Percentiles rank a stretch among this genome's conserved stretches.
Conservation (phyloP, 1,139 yeast genomes). For the Pichia norvegensis region DNA sequence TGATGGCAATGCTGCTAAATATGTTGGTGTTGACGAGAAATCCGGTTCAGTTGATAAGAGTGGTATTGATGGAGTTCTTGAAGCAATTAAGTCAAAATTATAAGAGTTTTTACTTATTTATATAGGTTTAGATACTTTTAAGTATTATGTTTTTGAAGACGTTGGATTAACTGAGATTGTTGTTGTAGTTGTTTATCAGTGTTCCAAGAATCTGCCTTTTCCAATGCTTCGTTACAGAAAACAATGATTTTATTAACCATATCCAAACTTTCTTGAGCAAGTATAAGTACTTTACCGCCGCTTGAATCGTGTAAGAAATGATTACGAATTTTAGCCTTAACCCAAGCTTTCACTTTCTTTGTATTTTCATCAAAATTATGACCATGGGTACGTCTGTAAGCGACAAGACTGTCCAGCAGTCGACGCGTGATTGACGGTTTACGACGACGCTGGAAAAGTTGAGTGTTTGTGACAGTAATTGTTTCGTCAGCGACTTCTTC, state of each 20-base stretch:
- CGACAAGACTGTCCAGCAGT: conserved; percentile 22
- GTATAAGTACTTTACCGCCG: conserved; percentile 64
- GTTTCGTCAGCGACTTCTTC: conserved; percentile 15
- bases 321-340: conserved; percentile 22
- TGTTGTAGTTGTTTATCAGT: conserved; percentile 22
- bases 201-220: conserved; percentile 76
- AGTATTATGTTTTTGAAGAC: conserved; percentile 15
- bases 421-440: conserved; percentile 22
- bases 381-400: conserved; percentile 17
- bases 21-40: conserved; percentile 51
- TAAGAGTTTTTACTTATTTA: background rate
- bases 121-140: too few relatives aligned
- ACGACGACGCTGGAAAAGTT: conserved; percentile 11
- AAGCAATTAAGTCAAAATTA: conserved; percentile 1
- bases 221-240: conserved; percentile 78
- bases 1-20: conserved; percentile 49
- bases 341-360: conserved; percentile 20
- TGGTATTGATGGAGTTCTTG: conserved; percentile 25
- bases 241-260: conserved; percentile 78
- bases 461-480: conserved; percentile 12
- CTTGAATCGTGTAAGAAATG: conserved; percentile 34
- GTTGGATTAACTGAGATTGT: conserved; percentile 20
- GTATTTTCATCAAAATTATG: conserved; percentile 7
- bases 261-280: conserved; percentile 85
- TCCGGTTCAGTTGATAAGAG: conserved; percentile 35